Evolutionary conservation across 352 stramenopile genomes (phyloP).

Genomic region (Phytopythium cucurbitacearum): DNA sequence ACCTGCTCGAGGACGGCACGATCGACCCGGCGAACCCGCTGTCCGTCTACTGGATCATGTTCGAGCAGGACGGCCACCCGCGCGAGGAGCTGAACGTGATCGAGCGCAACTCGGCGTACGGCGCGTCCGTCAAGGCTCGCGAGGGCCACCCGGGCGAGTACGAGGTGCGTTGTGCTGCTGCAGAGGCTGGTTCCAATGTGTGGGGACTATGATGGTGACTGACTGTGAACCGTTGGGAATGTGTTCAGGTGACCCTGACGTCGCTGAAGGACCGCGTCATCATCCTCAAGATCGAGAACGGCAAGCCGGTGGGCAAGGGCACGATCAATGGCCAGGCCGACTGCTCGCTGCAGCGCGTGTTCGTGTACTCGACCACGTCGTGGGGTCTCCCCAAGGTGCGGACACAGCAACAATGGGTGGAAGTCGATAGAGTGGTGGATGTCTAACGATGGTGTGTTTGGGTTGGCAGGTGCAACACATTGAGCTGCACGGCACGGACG

Average conservation of each 20-base stretch:
- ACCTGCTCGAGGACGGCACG: slow-evolving; percentile 57
- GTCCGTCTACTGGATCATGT: slow-evolving; percentile 89
- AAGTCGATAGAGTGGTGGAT: neutral
- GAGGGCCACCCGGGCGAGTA: slow-evolving; percentile 65
- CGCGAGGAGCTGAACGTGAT: slow-evolving; percentile 87
- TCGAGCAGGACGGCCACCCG: slow-evolving; percentile 76
- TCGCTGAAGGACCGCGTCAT: slow-evolving; percentile 83
- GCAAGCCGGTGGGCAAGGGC: slow-evolving; percentile 62
- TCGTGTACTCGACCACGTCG: slow-evolving; percentile 81
- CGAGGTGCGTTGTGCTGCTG: slow-evolving; percentile 27
- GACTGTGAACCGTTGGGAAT: slow-evolving; percentile 1
- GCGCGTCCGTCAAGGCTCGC: slow-evolving; percentile 63
- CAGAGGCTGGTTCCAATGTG: neutral
- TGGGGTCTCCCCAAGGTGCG: slow-evolving; percentile 78
- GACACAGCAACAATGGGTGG: neutral
- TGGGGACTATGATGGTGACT: neutral
- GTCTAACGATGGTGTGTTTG: slow-evolving; percentile 1
- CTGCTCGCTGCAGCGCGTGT: slow-evolving; percentile 77
- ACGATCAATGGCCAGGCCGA: slow-evolving; percentile 70
- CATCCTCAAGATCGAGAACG: slow-evolving; percentile 69
- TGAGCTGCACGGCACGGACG: slow-evolving; percentile 82
- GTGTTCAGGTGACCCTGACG: slow-evolving; percentile 39
- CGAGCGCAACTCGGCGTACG: slow-evolving; percentile 84
- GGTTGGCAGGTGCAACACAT: slow-evolving; percentile 73
- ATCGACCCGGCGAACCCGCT: slow-evolving; percentile 66